phyloP scores from a whole-genome alignment of 192 early-diverging fungal species.

The Backusella mclennaniae region DNA sequence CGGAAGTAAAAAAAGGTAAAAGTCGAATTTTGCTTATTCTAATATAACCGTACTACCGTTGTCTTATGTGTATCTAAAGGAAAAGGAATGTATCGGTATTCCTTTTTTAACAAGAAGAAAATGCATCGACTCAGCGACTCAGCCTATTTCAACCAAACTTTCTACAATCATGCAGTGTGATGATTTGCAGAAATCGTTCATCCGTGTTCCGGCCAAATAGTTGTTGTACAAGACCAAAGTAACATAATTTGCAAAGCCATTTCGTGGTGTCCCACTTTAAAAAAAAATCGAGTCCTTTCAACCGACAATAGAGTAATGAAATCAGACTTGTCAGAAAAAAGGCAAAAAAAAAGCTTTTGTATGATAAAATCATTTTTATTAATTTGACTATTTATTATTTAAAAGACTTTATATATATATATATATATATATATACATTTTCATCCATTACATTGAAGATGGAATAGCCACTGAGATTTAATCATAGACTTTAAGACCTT shows the following conservation, averaged over 20 bases:
- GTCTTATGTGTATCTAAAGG: background rate
- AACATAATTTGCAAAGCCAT: background rate
- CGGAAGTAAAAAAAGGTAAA: background rate
- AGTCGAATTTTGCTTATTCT: background rate
- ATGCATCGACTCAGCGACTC: background rate
- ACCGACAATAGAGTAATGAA: too few species aligned
- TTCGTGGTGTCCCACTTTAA: background rate
- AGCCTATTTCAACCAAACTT: background rate
- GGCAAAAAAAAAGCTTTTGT: too few species aligned
- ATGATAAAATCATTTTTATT: too few species aligned
- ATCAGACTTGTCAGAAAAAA: too few species aligned
- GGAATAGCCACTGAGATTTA: background rate
- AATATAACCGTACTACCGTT: background rate
- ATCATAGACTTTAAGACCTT: constrained; percentile 2
- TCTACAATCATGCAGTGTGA: background rate
- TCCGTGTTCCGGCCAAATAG: background rate
- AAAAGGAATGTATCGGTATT: background rate
- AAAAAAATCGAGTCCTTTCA: too few species aligned
- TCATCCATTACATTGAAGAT: too few species aligned
- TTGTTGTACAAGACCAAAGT: background rate
- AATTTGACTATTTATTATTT: too few species aligned
- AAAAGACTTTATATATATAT: too few species aligned
- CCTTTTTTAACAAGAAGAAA: background rate
- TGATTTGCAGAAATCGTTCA: background rate
- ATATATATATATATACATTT: too few species aligned